Evolutionary conservation across 2,329 filamentous ascomycete species (phyloP).

Genomic region (Epichloe typhina): DNA sequence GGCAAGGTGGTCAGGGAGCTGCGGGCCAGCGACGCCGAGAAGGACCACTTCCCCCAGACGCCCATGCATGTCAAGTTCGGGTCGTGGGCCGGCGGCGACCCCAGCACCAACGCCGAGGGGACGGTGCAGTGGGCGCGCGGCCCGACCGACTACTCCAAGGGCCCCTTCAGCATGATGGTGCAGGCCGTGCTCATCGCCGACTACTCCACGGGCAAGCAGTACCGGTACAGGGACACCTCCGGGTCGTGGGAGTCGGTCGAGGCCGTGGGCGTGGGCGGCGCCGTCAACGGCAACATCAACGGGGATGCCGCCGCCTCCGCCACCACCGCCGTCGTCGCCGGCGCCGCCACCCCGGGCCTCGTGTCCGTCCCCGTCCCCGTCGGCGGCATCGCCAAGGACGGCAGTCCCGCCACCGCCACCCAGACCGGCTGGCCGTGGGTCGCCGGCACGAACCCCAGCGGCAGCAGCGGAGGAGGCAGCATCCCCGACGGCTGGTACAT

Average conservation of each 20-base stretch:
- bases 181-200: constrained; percentile 66
- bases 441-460: constrained; percentile 36
- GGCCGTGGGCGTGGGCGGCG: constrained; percentile 66
- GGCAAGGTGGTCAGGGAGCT: constrained; percentile 66
- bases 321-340: constrained; percentile 42
- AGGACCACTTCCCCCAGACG: constrained; percentile 72
- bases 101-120: constrained; percentile 55
- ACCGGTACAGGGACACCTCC: constrained; percentile 65
- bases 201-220: constrained; percentile 83
- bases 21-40: constrained; percentile 51
- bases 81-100: constrained; percentile 81
- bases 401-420: constrained; percentile 35
- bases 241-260: constrained; percentile 74
- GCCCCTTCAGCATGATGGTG: constrained; percentile 79
- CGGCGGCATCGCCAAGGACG: constrained; percentile 50
- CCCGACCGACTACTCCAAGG: constrained; percentile 67
- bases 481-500: constrained; percentile 75
- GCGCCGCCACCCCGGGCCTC: constrained; percentile 48
- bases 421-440: constrained; percentile 60
- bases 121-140: constrained; percentile 87
- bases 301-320: constrained; percentile 19
- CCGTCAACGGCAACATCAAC: constrained; percentile 48
- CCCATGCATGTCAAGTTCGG: constrained; percentile 93
- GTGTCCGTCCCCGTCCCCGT: constrained; percentile 56
- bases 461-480: constrained; percentile 24